Conservation (phyloP, 1,139 yeast genomes). For the Nakaseomyces delphensis region DNA sequence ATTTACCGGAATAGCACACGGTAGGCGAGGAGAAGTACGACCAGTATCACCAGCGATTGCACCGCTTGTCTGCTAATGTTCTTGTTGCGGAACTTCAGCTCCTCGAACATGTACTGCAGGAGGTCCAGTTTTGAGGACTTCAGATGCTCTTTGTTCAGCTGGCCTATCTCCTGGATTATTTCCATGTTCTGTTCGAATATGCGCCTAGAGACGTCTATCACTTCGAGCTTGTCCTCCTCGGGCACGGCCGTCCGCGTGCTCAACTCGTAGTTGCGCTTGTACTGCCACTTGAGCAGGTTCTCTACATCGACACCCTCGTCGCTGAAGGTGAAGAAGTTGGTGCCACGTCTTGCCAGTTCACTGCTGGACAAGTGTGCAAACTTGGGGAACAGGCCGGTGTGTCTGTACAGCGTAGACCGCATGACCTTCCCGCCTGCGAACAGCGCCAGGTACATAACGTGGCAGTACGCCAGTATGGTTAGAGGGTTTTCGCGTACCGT, state of each 20-base stretch:
- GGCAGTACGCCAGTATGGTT: slow-evolving; percentile 71
- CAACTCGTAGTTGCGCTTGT: slow-evolving; percentile 70
- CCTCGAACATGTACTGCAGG: slow-evolving; percentile 20
- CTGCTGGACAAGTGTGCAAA: slow-evolving; percentile 54
- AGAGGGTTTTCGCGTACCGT: slow-evolving; percentile 57
- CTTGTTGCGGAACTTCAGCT: slow-evolving; percentile 25
- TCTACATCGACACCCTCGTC: slow-evolving; percentile 65
- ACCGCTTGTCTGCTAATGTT: slow-evolving; percentile 15
- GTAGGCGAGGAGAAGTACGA: slow-evolving; percentile 5
- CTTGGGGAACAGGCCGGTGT: slow-evolving; percentile 68
- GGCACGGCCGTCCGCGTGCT: slow-evolving; percentile 59
- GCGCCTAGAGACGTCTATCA: slow-evolving; percentile 59
- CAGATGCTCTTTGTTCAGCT: slow-evolving; percentile 40
- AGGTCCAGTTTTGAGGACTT: background rate
- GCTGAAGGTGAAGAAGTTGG: slow-evolving; percentile 67
- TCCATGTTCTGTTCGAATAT: slow-evolving; percentile 56
- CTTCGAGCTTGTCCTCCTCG: slow-evolving; percentile 60
- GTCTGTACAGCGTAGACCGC: slow-evolving; percentile 56
- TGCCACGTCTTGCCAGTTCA: slow-evolving; percentile 50
- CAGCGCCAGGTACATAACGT: slow-evolving; percentile 74
- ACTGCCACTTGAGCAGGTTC: slow-evolving; percentile 51
- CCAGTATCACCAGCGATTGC: slow-evolving; percentile 12
- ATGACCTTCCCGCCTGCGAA: slow-evolving; percentile 81
- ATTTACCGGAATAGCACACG: slow-evolving; percentile 3
- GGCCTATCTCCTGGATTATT: slow-evolving; percentile 58